Evolutionary conservation across 805 yeast species (phyloP).

Genomic region (Starmerella apicola): DNA sequence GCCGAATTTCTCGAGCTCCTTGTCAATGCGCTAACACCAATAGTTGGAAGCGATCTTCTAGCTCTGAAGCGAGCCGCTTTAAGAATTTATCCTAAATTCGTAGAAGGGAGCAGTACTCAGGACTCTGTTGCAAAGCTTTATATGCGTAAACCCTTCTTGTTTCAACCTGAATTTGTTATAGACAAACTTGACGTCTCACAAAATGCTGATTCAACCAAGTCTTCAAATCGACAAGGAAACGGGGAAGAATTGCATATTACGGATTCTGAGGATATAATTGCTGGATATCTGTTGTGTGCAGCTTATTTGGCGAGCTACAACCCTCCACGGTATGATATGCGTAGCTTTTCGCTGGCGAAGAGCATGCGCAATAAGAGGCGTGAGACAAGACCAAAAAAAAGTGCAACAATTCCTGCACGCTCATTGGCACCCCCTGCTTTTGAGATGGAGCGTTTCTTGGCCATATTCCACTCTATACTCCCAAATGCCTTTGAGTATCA

Average conservation of each 20-base stretch:
- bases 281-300: slow-evolving; percentile 60
- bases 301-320: slow-evolving; percentile 73
- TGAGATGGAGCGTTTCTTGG: slow-evolving; percentile 65
- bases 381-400: slow-evolving; percentile 33
- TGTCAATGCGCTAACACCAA: slow-evolving; percentile 34
- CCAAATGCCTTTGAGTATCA: slow-evolving; percentile 32
- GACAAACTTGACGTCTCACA: slow-evolving; percentile 8
- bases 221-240: neutral
- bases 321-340: slow-evolving; percentile 55
- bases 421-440: slow-evolving; percentile 61
- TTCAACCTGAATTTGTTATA: slow-evolving; percentile 17
- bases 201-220: neutral
- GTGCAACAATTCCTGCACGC: slow-evolving; percentile 43
- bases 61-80: slow-evolving; percentile 20
- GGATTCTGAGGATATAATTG: no score
- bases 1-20: slow-evolving; percentile 33
- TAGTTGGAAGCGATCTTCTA: slow-evolving; percentile 35
- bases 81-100: slow-evolving; percentile 27
- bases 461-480: slow-evolving; percentile 63
- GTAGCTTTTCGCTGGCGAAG: slow-evolving; percentile 53
- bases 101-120: slow-evolving; percentile 17
- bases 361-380: slow-evolving; percentile 32
- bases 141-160: slow-evolving; percentile 19
- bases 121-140: slow-evolving; percentile 21
- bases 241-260: slow-evolving; percentile 1